Evolutionary conservation across 2,329 filamentous ascomycete genomes (phyloP).

Genomic region (Alternaria metachromatica): DNA sequence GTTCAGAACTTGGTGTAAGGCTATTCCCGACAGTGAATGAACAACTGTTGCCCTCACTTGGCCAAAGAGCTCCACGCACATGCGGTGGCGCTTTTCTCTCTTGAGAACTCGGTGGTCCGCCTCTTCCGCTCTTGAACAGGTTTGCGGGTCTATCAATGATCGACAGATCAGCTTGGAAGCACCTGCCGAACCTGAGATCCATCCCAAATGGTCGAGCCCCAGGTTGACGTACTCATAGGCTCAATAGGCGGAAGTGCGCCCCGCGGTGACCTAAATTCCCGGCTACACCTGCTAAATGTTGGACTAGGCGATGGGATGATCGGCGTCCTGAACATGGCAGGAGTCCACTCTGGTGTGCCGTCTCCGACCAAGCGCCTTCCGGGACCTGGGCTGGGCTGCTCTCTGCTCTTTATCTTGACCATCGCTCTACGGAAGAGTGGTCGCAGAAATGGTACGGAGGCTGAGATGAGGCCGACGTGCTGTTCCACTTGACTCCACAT

Average conservation of each 20-base stretch:
- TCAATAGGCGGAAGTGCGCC: conserved; percentile 23
- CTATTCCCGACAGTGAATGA: not conserved
- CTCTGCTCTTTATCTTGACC: conserved; percentile 4
- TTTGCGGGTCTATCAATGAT: not conserved
- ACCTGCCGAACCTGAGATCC: conserved; percentile 19
- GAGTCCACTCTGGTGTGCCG: conserved; percentile 8
- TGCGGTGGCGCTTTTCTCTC: not conserved
- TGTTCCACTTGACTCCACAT: conserved; percentile 44
- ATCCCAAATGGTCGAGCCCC: conserved; percentile 22
- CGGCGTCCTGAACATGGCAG: conserved; percentile 20
- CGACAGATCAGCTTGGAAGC: conserved; percentile 1
- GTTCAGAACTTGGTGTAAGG: not conserved
- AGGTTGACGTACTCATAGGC: conserved; percentile 9
- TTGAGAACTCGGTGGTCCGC: not conserved
- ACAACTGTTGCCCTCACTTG: not conserved
- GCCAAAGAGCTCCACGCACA: not conserved
- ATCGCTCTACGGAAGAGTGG: conserved; percentile 29
- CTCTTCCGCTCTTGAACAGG: not conserved
- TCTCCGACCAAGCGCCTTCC: conserved; percentile 15
- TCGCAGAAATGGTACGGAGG: conserved; percentile 42
- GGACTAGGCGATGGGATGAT: conserved; percentile 35
- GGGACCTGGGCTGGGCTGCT: conserved; percentile 22
- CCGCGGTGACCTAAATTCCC: conserved; percentile 23
- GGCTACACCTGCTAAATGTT: conserved; percentile 18
- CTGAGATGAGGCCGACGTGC: conserved; percentile 39